A percentile compares a stretch with the other conserved stretches of the same genome.
These are phyloP conservation scores for Amanita molliuscula DNA, from an alignment of 768 basidiomycete species.

Conservation along the genomic window DNA sequence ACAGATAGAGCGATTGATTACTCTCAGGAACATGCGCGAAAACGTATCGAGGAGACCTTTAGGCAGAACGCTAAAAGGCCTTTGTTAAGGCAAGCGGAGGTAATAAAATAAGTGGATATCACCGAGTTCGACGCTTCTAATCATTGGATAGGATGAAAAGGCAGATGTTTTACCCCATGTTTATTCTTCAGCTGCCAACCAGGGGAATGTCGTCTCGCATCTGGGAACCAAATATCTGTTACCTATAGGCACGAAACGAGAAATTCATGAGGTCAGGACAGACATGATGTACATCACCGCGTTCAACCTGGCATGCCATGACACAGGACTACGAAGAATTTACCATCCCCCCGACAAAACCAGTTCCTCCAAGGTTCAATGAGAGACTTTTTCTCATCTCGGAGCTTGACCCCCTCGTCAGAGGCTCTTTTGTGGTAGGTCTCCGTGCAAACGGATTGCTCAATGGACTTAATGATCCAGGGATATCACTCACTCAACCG, in stretches of 20 bases:
- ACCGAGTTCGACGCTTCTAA: background rate
- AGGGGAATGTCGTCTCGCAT: conserved; percentile 60
- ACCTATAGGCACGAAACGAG: conserved; percentile 71
- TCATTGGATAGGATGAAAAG: conserved; percentile 30
- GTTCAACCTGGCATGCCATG: background rate
- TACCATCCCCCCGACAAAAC: conserved; percentile 72
- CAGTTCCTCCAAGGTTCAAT: conserved; percentile 57
- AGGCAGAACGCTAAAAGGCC: conserved; percentile 56
- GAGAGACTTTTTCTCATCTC: conserved; percentile 65
- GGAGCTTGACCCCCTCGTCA: conserved; percentile 68
- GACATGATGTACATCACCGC: background rate
- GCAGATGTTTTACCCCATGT: conserved; percentile 78
- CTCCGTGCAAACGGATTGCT: background rate
- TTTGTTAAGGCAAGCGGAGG: conserved; percentile 47
- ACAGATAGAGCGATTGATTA: conserved; percentile 11
- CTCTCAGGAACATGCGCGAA: conserved; percentile 39
- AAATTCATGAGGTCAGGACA: conserved; percentile 49
- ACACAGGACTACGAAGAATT: conserved; percentile 82
- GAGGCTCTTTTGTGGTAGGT: conserved; percentile 77
- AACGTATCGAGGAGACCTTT: conserved; percentile 52
- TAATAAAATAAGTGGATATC: conserved; percentile 15
- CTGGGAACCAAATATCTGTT: conserved; percentile 71
- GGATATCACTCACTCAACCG: conserved; percentile 84
- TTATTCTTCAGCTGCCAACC: conserved; percentile 58
- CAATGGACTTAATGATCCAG: conserved; percentile 26